Evolutionary conservation across 73 alveolate genomes (phyloP).

Genomic region (Blepharisma japonicum): DNA sequence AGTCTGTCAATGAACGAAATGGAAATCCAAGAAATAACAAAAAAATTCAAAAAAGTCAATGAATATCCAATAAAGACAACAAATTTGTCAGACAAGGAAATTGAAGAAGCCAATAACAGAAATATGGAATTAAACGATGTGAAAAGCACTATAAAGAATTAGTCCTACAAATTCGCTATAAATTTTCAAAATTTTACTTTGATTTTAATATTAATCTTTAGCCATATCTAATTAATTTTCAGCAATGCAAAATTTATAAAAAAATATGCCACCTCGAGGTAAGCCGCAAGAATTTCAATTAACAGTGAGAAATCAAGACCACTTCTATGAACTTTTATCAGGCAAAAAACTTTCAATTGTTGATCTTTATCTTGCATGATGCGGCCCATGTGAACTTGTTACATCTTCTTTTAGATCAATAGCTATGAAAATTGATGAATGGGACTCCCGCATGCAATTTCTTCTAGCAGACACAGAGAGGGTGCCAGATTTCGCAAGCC

Average conservation of each 20-base stretch:
- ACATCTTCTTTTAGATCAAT: conserved; percentile 48
- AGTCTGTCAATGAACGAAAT: too few species aligned
- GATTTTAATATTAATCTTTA: too few species aligned
- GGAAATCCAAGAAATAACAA: too few species aligned
- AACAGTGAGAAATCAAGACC: conserved; percentile 21
- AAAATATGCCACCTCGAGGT: conserved; percentile 18
- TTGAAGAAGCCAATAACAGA: too few species aligned
- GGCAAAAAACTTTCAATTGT: conserved; percentile 36
- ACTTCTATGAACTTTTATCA: conserved; percentile 20
- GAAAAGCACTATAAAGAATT: too few species aligned
- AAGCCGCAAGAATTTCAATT: conserved; percentile 32
- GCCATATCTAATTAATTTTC: too few species aligned
- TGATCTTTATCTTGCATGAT: conserved; percentile 46
- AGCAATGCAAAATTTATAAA: not conserved
- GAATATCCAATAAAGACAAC: too few species aligned
- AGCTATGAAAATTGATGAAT: conserved; percentile 49
- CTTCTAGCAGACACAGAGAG: not conserved
- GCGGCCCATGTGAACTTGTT: conserved; percentile 67
- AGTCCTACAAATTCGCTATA: too few species aligned
- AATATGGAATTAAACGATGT: too few species aligned
- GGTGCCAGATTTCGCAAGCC: conserved; percentile 1
- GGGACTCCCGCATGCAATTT: conserved; percentile 52
- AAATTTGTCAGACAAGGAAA: too few species aligned
- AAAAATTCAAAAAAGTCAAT: too few species aligned
- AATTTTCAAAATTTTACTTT: too few species aligned